These are phyloP conservation scores for Colletotrichum sansevieriae DNA, from an alignment of 2,329 filamentous ascomycete species.

Conservation along the genomic window DNA sequence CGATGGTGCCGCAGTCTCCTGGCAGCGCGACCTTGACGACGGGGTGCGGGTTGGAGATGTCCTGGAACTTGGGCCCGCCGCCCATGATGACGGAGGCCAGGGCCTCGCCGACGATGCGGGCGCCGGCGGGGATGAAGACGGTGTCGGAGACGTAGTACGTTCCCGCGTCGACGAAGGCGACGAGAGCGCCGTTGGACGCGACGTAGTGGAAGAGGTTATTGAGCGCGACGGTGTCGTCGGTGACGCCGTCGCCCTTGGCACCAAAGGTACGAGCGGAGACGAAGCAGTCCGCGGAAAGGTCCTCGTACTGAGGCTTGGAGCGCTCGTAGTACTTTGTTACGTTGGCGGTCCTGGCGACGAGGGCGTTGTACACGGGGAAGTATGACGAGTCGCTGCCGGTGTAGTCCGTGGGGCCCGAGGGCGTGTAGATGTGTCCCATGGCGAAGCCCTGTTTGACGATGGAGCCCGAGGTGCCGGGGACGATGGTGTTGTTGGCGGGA, in stretches of 20 bases:
- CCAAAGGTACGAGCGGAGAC: constrained; percentile 76
- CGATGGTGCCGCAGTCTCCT: constrained; percentile 74
- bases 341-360: constrained; percentile 58
- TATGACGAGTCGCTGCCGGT: constrained; percentile 61
- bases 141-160: constrained; percentile 72
- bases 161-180: constrained; percentile 73
- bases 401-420: constrained; percentile 58
- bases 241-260: constrained; percentile 78
- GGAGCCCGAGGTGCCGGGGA: constrained; percentile 64
- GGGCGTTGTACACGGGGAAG: constrained; percentile 61
- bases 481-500: constrained; percentile 60
- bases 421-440: constrained; percentile 73
- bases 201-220: constrained; percentile 71
- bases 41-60: constrained; percentile 70
- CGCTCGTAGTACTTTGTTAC: constrained; percentile 73
- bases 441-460: constrained; percentile 67
- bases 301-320: constrained; percentile 82
- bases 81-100: constrained; percentile 67
- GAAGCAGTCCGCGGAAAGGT: constrained; percentile 70
- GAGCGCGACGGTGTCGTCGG: constrained; percentile 81
- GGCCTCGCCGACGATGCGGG: constrained; percentile 72
- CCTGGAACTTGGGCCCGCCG: constrained; percentile 67
- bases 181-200: constrained; percentile 62
- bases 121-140: constrained; percentile 59
- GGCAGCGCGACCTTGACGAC: constrained; percentile 75